Conservation (phyloP, 2,329 filamentous ascomycete genomes). For the Neofusicoccum parvum region DNA sequence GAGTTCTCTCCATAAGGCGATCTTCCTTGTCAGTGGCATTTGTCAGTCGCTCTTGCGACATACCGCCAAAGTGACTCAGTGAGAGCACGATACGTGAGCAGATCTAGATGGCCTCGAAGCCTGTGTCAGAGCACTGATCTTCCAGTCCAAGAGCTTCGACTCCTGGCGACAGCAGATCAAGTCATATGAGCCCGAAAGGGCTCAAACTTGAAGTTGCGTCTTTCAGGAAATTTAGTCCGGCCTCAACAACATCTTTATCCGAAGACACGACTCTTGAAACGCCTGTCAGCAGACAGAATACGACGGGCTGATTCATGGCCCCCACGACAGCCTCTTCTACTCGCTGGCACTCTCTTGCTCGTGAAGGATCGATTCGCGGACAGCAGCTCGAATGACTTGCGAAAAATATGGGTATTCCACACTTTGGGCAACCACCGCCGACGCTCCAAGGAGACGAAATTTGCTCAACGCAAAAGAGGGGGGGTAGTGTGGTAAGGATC, state of each 20-base stretch:
- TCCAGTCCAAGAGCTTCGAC: background rate
- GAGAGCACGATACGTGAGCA: background rate
- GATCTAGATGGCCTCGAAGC: no score
- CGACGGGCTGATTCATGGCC: background rate
- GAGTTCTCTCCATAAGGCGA: background rate
- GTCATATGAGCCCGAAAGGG: no score
- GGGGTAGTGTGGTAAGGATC: background rate
- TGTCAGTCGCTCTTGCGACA: background rate
- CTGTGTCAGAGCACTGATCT: no score
- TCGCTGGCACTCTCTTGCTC: no score
- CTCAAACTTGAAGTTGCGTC: background rate
- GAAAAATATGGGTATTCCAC: background rate
- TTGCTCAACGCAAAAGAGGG: background rate
- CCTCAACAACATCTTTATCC: background rate
- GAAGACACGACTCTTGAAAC: background rate
- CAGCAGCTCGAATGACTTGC: background rate
- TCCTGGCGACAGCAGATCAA: background rate
- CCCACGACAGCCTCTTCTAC: background rate
- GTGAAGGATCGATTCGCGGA: background rate
- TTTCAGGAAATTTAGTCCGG: background rate
- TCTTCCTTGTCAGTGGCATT: background rate
- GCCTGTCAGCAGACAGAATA: background rate
- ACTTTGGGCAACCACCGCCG: background rate
- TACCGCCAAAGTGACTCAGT: background rate
- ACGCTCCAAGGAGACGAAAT: background rate